Percentiles rank a stretch among this genome's conserved stretches.
Conservation (phyloP, 2,329 filamentous ascomycete species). For the Fusarium penzigii region DNA sequence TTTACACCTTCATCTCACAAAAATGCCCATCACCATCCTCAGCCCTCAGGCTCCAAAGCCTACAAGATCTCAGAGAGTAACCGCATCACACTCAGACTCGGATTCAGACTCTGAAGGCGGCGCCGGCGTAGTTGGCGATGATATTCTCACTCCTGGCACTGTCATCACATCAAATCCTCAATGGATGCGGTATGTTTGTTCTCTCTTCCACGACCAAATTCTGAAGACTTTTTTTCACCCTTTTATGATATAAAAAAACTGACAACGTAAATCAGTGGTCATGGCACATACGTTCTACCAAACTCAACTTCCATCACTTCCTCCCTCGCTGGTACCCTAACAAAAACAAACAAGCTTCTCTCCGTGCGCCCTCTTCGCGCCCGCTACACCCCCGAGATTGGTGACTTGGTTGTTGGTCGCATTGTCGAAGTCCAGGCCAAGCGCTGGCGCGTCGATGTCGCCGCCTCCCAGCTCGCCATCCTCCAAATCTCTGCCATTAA, state of each 20-base stretch:
- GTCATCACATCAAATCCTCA: slow-evolving; percentile 88
- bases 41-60: slow-evolving; percentile 40
- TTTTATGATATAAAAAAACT: too few relatives aligned
- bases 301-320: slow-evolving; percentile 72
- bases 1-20: slow-evolving; percentile 16
- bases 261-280: slow-evolving; percentile 60
- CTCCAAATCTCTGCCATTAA: slow-evolving; percentile 91
- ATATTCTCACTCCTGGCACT: slow-evolving; percentile 86
- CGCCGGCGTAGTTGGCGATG: slow-evolving; percentile 44
- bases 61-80: slow-evolving; percentile 18
- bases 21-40: slow-evolving; percentile 53
- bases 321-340: slow-evolving; percentile 86
- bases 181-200: slow-evolving; percentile 75
- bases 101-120: slow-evolving; percentile 49
- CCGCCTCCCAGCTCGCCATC: slow-evolving; percentile 80
- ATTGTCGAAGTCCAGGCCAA: slow-evolving; percentile 93
- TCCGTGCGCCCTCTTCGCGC: slow-evolving; percentile 88
- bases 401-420: slow-evolving; percentile 89
- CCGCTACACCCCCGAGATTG: slow-evolving; percentile 93
- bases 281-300: slow-evolving; percentile 80
- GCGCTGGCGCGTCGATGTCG: slow-evolving; percentile 94
- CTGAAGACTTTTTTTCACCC: slow-evolving; percentile 4
- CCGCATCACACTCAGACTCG: slow-evolving; percentile 36
- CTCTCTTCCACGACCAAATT: slow-evolving; percentile 7
- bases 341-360: slow-evolving; percentile 95